Base-by-base conservation (phyloP, 176 grass and related monocot genomes). In the Cenchrus purpureus region DNA sequence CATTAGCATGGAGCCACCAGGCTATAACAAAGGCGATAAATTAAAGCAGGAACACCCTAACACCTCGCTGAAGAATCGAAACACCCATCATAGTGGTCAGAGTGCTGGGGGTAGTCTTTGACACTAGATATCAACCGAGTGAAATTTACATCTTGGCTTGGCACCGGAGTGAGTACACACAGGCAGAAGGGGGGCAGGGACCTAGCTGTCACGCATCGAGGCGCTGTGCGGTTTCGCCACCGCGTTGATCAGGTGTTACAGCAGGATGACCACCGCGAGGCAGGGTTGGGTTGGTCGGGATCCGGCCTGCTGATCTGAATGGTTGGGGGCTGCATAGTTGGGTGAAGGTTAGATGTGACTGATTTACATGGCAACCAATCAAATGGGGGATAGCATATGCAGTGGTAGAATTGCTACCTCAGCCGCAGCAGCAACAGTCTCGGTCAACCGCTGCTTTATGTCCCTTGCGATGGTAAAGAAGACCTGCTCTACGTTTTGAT, bases 391-490 rank as follows among this genome's bases (percentile, higher is more conserved):
- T 2, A 50, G 17, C 15, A 58, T 1, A 34, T 29, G 12, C 70
- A 69, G 28, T 48, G 71, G 50, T 16, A 81, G 7, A 79, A 67
- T 68, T 77, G 34, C 4, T 91, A 97, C 94, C 92, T 97, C 94
- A 49, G 83, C 12, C 22, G 85, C 71, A 9, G 90, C 72, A 11
- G 89, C 82, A 65, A 92, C 94, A 66, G 83, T 79, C 77, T 97
- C 94, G 14, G 88, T 90, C 82, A 97, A 65, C 83, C 94, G 89
- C 78, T 89, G 94, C 74, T 94, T 94, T 57, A 97, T 90, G 76
- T 97, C 94, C 82, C 92, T 97, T 34, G 92, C 94, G 76, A 94
- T 94, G 72, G 92, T 90, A 68, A 97, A 91, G 88, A 97, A 97
- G 29, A 94, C 94, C 69, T 94, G 72, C 83, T 97, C 94, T 14